A percentile compares a stretch with the other conserved stretches of the same genome.
phyloP scores from a whole-genome alignment of 2,329 filamentous ascomycete genomes.

The Aspergillus eucalypticola region DNA sequence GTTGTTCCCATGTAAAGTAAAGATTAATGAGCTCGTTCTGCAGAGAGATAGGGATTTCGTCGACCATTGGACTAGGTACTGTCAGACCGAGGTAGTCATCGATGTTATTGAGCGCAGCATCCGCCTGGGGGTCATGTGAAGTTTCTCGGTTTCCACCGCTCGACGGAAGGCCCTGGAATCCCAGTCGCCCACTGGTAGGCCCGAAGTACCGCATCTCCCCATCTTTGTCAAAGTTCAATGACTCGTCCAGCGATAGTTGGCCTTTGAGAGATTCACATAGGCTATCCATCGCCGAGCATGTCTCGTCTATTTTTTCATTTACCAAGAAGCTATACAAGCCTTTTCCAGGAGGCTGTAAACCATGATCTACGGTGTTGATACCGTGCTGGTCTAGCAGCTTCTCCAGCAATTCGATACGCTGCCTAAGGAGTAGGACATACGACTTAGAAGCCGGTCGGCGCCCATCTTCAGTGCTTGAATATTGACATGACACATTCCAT shows the following conservation, averaged over 20 bases:
- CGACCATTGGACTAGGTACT: neutral
- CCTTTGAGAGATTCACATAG: slow-evolving; percentile 32
- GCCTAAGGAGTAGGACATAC: slow-evolving; percentile 37
- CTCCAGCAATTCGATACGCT: slow-evolving; percentile 36
- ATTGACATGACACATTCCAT: slow-evolving; percentile 33
- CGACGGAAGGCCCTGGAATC: slow-evolving; percentile 27
- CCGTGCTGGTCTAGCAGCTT: slow-evolving; percentile 29
- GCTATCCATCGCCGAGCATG: slow-evolving; percentile 19
- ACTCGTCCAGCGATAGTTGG: slow-evolving; percentile 37
- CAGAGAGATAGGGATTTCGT: slow-evolving; percentile 25
- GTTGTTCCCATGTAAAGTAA: slow-evolving; percentile 42
- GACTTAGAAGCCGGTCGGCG: slow-evolving; percentile 39
- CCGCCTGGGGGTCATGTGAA: neutral
- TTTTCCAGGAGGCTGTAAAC: neutral
- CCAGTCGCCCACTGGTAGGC: slow-evolving; percentile 38
- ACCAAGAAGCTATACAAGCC: neutral
- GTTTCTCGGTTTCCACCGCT: neutral
- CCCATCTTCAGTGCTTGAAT: slow-evolving; percentile 34
- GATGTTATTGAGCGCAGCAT: slow-evolving; percentile 3
- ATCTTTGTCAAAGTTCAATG: slow-evolving; percentile 39
- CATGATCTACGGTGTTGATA: slow-evolving; percentile 32
- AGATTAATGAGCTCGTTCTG: slow-evolving; percentile 34
- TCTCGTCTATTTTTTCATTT: neutral
- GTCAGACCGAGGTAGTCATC: slow-evolving; percentile 1
- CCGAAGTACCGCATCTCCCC: slow-evolving; percentile 41